Base-by-base conservation (phyloP, 2,329 filamentous ascomycete species). In the Diaporthe sp. region DNA sequence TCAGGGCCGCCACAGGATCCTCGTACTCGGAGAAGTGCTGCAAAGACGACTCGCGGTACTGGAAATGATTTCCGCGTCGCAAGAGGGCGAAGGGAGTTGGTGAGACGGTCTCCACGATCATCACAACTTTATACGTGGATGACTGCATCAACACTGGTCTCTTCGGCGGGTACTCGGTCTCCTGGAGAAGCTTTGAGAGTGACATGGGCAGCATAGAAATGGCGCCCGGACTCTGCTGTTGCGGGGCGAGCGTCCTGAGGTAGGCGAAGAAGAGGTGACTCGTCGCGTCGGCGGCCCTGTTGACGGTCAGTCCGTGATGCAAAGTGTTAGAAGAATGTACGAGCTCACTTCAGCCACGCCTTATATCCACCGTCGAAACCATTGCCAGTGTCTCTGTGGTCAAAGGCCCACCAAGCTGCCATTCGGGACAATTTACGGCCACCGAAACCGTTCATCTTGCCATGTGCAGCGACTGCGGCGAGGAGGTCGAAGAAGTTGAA, bases 261-360 rank as follows among this genome's bases (percentile, higher is more conserved):
- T 98, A 99, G 72, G 97, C 97, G 81, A 99, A 99, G 88, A 99
- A 99, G 71, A 99, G 87, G 86, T 99, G 97, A 80, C 96, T 98
- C 27, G 96, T 95, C 71, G 97, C 97, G 87, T 98, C 95, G 74
- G 97, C 97, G 75, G 96, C 96, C 80, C 94, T 97, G 79, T 37
- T 77, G 61, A 72, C 69, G 66, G 79, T 85, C 75, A 85, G 84
- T 79, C 44, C 55, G 22, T 22, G 35, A 25, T n/a, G 2, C 37
- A 39, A 15, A 9, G 22, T 12, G 30, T 58, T 3, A 32, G 35
- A 25, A 10, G 25, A 10, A 53, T 19, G 51, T 22, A n/a, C 15
- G 51, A 53, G 81, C 90, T 83, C 86, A 96, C 93, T 87, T 92
- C 78, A 93, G 87, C 96, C 97, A 99, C 58, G 91, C 91, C 81